Evolutionary conservation across 495 filamentous ascomycete species (phyloP), one percentile per base, ranked within the genome.

Genomic region (Massariosphaeria phaeospora): DNA sequence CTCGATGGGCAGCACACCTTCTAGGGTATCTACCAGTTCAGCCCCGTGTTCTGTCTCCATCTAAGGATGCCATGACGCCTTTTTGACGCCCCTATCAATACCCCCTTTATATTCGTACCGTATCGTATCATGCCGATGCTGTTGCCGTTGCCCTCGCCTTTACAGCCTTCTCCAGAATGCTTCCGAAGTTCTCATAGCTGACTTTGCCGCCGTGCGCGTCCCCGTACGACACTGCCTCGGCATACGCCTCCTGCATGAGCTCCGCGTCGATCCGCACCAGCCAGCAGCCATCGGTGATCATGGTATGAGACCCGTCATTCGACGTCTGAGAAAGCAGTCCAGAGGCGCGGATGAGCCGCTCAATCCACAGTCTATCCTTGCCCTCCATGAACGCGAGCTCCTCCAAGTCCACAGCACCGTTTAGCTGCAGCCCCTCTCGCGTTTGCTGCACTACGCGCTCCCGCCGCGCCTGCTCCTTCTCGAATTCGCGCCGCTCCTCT

Each of bases 371-470:
- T 45, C 25, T 31, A 39, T 53, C 59, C 34, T 46, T 62, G 2
- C 58, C 62, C 42, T 67, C 62, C 15, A 20, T 20, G 48, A 45
- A 53, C 29, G 57, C 67, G 10, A 67, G 55, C 7, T 50, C 48
- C 23, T 41, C 44, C 49, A 71, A 43, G 56, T 70, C 57, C 38
- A 66, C 62, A n/a, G 55, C 48, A 6, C 66, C 55, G 27, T 56
- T 55, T 55, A 45, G 39, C 30, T 67, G 56, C 51, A 71, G 49
- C 13, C 53, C 59, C 35, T 59, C 52, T 51, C 59, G 55, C 25
- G 66, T 61, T 21, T 52, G 45, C 27, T 61, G 61, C 17, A 75
- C 47, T n/a, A 66, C 55, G 20, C 61, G 49, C 47, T 75, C 72
- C 42, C 62, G 20, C 53, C 60, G 54, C 46, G 59, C 42, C n/a